Conservation (phyloP, 345 rosid genomes). For the Rhodamnia argentea region DNA sequence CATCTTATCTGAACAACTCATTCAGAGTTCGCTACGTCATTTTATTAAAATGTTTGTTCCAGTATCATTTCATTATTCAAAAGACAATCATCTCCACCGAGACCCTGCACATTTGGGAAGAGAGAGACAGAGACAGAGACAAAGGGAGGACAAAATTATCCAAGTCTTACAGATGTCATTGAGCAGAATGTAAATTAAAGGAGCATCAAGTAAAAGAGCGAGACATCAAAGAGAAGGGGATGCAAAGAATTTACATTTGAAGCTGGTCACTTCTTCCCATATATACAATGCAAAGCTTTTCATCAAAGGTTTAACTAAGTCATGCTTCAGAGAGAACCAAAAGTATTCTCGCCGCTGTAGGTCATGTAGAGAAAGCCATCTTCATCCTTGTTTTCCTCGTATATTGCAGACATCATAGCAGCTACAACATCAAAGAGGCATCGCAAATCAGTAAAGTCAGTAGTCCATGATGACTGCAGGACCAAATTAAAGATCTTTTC, state of each 20-base stretch:
- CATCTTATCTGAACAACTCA: not conserved
- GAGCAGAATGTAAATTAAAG: not conserved
- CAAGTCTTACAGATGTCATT: not conserved
- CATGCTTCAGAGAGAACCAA: conserved; percentile 36
- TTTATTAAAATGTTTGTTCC: not conserved
- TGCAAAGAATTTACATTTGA: conserved; percentile 1
- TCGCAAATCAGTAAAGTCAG: not conserved
- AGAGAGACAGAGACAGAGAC: not conserved
- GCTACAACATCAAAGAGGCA: conserved; percentile 26
- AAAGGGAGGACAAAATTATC: not conserved
- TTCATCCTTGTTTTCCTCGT: conserved; percentile 93
- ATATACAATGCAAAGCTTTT: not conserved
- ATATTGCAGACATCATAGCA: conserved; percentile 91
- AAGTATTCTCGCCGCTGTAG: conserved; percentile 97
- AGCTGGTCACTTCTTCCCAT: not conserved
- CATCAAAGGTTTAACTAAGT: not conserved
- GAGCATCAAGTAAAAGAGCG: not conserved
- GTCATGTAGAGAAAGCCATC: conserved; percentile 98
- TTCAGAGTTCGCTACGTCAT: not conserved
- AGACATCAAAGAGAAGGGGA: not conserved
- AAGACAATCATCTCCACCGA: not conserved
- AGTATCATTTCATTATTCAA: not conserved
- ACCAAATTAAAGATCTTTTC: not conserved
- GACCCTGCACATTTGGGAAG: not conserved
- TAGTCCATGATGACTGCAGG: not conserved